Percentiles rank a stretch among this genome's conserved stretches.
Evolutionary conservation across 257 asterid genomes (phyloP).

Genomic region (Apocynum venetum): DNA sequence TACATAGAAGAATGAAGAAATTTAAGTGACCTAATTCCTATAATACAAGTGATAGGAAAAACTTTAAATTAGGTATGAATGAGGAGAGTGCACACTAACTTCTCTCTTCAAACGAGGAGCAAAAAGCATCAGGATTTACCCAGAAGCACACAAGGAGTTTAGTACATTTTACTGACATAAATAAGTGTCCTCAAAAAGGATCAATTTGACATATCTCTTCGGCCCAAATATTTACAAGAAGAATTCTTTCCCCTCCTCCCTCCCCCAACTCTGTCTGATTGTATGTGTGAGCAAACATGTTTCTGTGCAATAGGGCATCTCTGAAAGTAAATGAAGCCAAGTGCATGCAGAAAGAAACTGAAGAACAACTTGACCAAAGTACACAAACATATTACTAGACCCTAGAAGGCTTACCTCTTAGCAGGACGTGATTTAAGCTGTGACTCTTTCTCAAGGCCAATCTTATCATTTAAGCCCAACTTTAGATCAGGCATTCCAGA

Average conservation of each 20-base stretch:
- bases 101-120: background rate
- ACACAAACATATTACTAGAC: constrained; percentile 7
- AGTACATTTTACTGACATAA: background rate
- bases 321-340: background rate
- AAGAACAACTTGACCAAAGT: too few species aligned
- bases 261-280: background rate
- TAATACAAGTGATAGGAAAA: background rate
- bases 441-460: constrained; percentile 98
- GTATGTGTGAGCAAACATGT: background rate
- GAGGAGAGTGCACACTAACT: background rate
- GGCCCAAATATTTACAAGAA: background rate
- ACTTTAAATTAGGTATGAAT: background rate
- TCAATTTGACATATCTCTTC: background rate
- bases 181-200: background rate
- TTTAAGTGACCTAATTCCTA: background rate
- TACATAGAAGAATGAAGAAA: background rate
- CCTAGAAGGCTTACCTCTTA: constrained; percentile 55
- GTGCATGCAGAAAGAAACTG: background rate
- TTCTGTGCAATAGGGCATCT: background rate
- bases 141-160: background rate
- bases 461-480: constrained; percentile 97
- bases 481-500: constrained; percentile 99
- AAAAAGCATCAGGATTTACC: background rate
- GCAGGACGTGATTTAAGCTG: constrained; percentile 96
- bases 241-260: background rate